These are phyloP conservation scores for Candida neerlandica DNA, from an alignment of 1,139 yeast species.

Conservation along the genomic window DNA sequence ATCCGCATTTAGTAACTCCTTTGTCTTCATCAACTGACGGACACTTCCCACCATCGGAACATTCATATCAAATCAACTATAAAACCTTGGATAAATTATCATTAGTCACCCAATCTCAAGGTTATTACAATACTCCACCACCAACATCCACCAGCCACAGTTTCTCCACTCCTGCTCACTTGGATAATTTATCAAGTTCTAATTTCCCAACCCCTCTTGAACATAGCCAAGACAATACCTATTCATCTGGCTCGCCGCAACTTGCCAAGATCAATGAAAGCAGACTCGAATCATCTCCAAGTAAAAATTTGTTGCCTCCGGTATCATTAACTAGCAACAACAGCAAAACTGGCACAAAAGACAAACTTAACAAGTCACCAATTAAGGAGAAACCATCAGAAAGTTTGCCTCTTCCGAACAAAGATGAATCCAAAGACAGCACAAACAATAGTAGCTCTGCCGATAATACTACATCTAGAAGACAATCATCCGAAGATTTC, in stretches of 20 bases:
- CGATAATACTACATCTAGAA: not conserved
- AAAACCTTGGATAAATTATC: conserved; percentile 41
- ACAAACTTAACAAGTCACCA: not conserved
- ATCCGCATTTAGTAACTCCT: conserved; percentile 24
- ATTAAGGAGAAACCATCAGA: not conserved
- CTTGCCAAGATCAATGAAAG: conserved; percentile 3
- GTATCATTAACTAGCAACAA: conserved; percentile 20
- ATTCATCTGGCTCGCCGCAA: not conserved
- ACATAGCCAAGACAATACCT: conserved; percentile 8
- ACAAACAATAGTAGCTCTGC: not conserved
- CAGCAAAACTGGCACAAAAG: not conserved
- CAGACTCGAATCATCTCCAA: conserved; percentile 9
- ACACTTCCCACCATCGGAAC: conserved; percentile 17
- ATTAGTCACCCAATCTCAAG: conserved; percentile 17
- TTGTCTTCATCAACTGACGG: conserved; percentile 20
- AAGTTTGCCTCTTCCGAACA: not conserved
- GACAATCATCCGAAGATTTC: conserved; percentile 25
- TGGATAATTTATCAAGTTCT: conserved; percentile 4
- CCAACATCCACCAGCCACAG: conserved; percentile 16
- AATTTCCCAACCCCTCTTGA: conserved; percentile 6
- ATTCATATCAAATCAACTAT: conserved; percentile 30
- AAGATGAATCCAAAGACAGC: not conserved
- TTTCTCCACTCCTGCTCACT: conserved; percentile 11
- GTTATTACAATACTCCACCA: conserved; percentile 23
- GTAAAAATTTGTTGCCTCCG: conserved; percentile 35